phyloP scores from a whole-genome alignment of 495 filamentous ascomycete species.

The Aspergillus kassunensis region DNA sequence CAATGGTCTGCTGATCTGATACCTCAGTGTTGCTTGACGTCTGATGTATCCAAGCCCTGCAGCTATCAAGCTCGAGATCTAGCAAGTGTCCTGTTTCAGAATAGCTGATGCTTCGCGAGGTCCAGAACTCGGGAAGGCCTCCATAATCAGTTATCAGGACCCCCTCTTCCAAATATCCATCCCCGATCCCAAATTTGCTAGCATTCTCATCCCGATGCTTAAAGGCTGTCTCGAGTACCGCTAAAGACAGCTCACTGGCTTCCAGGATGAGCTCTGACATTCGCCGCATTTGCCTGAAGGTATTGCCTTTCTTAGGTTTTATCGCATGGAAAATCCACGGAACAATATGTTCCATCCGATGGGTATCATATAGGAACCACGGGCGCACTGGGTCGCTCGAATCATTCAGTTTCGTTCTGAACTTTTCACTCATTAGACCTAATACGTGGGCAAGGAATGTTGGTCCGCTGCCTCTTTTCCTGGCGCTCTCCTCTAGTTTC shows the following conservation, averaged over 20 bases:
- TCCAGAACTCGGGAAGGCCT: constrained; percentile 76
- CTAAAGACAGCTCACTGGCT: constrained; percentile 73
- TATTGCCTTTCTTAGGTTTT: constrained; percentile 48
- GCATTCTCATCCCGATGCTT: constrained; percentile 66
- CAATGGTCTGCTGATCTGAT: constrained; percentile 32
- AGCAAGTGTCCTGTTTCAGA: constrained; percentile 48
- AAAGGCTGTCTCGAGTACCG: constrained; percentile 67
- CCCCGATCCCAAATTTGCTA: constrained; percentile 63
- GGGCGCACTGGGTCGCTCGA: constrained; percentile 71
- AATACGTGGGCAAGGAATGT: constrained; percentile 66
- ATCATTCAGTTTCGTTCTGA: constrained; percentile 58
- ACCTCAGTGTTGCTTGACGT: constrained; percentile 25
- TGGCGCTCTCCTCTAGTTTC: constrained; percentile 63
- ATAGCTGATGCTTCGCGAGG: constrained; percentile 48
- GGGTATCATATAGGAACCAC: constrained; percentile 78
- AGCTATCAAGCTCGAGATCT: constrained; percentile 42
- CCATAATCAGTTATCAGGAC: constrained; percentile 57
- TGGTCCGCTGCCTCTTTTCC: constrained; percentile 42
- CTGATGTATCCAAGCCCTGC: constrained; percentile 39
- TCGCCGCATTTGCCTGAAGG: constrained; percentile 28
- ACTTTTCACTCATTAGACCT: constrained; percentile 62
- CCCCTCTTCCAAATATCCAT: constrained; percentile 63
- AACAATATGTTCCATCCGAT: constrained; percentile 67
- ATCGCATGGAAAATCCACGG: constrained; percentile 72
- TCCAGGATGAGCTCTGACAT: constrained; percentile 61